Percentiles rank a stretch among this genome's conserved stretches.
These are phyloP conservation scores for Linnemannia schmuckeri DNA, from an alignment of 192 early-diverging fungal species.

Conservation along the genomic window DNA sequence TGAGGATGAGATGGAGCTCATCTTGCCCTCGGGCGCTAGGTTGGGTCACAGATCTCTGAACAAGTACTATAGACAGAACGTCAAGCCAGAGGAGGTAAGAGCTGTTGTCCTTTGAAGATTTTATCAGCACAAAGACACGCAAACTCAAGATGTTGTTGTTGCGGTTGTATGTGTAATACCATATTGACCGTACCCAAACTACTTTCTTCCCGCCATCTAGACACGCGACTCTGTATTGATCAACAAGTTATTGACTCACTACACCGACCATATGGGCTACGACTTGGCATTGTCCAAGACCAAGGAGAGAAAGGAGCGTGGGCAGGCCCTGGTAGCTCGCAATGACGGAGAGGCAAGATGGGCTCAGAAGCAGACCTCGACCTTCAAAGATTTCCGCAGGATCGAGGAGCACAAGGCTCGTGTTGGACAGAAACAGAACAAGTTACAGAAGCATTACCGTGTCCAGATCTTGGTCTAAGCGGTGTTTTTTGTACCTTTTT, in stretches of 20 bases:
- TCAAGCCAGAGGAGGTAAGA: constrained; percentile 73
- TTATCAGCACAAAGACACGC: background rate
- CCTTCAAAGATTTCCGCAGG: constrained; percentile 71
- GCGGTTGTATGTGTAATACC: background rate
- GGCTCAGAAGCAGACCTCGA: constrained; percentile 60
- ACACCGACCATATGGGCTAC: constrained; percentile 66
- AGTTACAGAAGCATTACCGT: constrained; percentile 89
- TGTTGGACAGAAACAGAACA: constrained; percentile 84
- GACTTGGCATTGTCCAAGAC: constrained; percentile 57
- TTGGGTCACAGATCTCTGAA: constrained; percentile 86
- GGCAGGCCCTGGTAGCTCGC: constrained; percentile 53
- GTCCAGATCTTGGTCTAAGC: constrained; percentile 75
- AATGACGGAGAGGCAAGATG: constrained; percentile 56
- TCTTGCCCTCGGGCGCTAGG: constrained; percentile 86
- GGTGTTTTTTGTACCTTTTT: background rate
- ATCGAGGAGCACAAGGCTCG: constrained; percentile 73
- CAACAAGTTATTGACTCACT: constrained; percentile 82
- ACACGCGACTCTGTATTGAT: constrained; percentile 83
- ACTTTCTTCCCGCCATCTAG: constrained; percentile 25
- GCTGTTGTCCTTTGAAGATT: background rate
- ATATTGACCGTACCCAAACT: background rate
- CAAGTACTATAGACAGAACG: constrained; percentile 89
- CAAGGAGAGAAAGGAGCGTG: constrained; percentile 54
- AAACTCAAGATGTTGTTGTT: background rate
- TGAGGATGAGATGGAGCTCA: constrained; percentile 87